Conservation (phyloP, 352 stramenopile species). For the Pythium guiyangense region DNA sequence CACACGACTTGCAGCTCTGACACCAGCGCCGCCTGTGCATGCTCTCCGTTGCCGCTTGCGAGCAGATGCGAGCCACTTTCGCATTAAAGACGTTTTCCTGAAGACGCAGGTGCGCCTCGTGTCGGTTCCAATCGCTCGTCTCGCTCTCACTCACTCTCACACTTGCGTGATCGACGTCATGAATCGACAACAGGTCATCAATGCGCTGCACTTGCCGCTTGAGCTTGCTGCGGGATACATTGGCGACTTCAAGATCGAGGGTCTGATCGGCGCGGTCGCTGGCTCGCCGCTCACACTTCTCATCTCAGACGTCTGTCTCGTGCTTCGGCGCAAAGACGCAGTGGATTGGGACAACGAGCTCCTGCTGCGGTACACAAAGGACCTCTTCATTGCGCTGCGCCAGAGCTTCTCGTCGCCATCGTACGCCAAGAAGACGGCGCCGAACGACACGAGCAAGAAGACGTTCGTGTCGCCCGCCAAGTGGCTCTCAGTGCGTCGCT, state of each 20-base stretch:
- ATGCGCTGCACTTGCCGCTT: constrained; percentile 60
- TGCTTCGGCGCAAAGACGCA: constrained; percentile 42
- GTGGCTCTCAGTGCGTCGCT: constrained; percentile 44
- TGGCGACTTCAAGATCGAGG: constrained; percentile 61
- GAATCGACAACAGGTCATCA: constrained; percentile 36
- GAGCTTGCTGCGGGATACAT: constrained; percentile 62
- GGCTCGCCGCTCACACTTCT: constrained; percentile 49
- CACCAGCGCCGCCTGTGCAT: background rate
- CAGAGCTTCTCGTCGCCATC: constrained; percentile 37
- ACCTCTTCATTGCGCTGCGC: constrained; percentile 50
- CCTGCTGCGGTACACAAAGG: constrained; percentile 62
- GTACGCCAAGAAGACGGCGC: constrained; percentile 22
- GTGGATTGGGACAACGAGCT: constrained; percentile 66
- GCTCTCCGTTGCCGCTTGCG: background rate
- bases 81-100: constrained; percentile 55
- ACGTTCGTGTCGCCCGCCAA: constrained; percentile 47
- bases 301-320: constrained; percentile 55
- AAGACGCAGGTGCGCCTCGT: constrained; percentile 35
- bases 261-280: constrained; percentile 47
- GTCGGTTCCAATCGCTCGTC: too few relatives aligned
- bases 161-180: background rate
- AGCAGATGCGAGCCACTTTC: constrained; percentile 64
- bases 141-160: background rate
- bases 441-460: constrained; percentile 5
- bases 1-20: background rate